A percentile compares a stretch with the other conserved stretches of the same genome.
phyloP scores from a whole-genome alignment of 441 rosid species.

The Populus tomentosa region DNA sequence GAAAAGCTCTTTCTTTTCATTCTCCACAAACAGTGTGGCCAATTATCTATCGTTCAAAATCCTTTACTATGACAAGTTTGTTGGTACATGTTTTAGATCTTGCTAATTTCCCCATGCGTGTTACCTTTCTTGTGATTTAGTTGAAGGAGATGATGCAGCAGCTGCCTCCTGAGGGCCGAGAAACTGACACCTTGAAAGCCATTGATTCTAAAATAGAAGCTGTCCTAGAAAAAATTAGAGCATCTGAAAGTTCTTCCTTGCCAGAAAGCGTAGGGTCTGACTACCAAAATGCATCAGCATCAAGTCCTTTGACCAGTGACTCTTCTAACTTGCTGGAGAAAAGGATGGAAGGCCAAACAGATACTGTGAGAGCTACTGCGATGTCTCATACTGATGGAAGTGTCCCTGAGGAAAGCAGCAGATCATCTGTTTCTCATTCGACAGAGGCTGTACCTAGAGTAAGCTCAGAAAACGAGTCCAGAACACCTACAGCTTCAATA shows the following conservation, averaged over 20 bases:
- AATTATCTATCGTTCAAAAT: too few relatives aligned
- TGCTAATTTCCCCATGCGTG: constrained; percentile 8
- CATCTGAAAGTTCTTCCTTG: constrained; percentile 30
- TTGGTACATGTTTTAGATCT: not conserved
- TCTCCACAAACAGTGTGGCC: too few relatives aligned
- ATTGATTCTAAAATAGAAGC: constrained; percentile 51
- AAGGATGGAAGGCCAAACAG: constrained; percentile 28
- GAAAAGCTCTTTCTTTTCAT: too few relatives aligned
- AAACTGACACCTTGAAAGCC: constrained; percentile 44
- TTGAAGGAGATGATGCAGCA: constrained; percentile 47
- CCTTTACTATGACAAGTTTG: too few relatives aligned
- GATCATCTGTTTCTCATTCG: constrained; percentile 21
- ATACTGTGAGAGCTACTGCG: constrained; percentile 23
- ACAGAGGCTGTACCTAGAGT: constrained; percentile 26
- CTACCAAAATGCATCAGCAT: constrained; percentile 13
- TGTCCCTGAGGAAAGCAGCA: constrained; percentile 11
- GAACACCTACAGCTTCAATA: constrained; percentile 25
- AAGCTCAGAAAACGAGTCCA: constrained; percentile 22
- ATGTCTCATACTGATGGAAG: constrained; percentile 28
- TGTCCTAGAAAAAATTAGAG: constrained; percentile 27
- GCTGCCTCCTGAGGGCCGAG: constrained; percentile 48
- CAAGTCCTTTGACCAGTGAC: not conserved
- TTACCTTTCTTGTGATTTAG: constrained; percentile 34
- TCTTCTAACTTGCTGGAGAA: constrained; percentile 21
- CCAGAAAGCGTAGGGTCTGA: constrained; percentile 17